Conservation (phyloP, 805 yeast species). For the Myxozyma kluyveri region DNA sequence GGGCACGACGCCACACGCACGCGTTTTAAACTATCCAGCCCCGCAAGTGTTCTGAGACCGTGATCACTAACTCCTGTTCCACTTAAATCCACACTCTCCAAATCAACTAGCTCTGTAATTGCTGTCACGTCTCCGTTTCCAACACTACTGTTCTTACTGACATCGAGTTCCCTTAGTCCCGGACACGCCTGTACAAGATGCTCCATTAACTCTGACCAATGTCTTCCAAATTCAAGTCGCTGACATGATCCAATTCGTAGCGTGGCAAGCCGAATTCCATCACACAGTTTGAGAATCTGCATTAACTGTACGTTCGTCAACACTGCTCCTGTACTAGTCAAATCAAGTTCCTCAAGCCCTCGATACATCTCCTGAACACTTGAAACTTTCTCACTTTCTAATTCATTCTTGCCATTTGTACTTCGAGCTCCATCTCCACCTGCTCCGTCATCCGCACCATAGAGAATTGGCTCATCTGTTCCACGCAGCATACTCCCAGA, state of each 20-base stretch:
- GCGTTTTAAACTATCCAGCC: constrained; percentile 1
- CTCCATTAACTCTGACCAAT: constrained; percentile 20
- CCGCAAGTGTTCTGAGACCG: constrained; percentile 11
- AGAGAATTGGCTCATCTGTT: constrained; percentile 4
- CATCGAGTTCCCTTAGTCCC: constrained; percentile 7
- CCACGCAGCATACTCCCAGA: constrained; percentile 15
- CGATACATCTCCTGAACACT: constrained; percentile 10
- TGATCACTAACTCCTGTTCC: constrained; percentile 19
- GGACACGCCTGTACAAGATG: constrained; percentile 17
- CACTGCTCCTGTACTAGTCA: constrained; percentile 18
- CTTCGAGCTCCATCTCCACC: too few species aligned
- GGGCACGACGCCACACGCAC: constrained; percentile 15
- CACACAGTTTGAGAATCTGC: constrained; percentile 10
- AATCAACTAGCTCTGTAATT: constrained; percentile 6
- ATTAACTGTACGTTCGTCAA: constrained; percentile 13
- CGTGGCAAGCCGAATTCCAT: neutral
- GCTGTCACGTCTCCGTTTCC: constrained; percentile 17
- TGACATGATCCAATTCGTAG: constrained; percentile 10
- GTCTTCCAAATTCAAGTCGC: constrained; percentile 16
- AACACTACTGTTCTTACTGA: constrained; percentile 19
- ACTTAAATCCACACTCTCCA: constrained; percentile 13
- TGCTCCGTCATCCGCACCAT: neutral
- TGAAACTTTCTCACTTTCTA: constrained; percentile 5
- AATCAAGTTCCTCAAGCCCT: constrained; percentile 16
- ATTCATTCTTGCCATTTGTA: too few species aligned